A percentile compares a stretch with the other conserved stretches of the same genome.
Conservation (phyloP, 2,329 filamentous ascomycete species). For the Neurospora sp. region DNA sequence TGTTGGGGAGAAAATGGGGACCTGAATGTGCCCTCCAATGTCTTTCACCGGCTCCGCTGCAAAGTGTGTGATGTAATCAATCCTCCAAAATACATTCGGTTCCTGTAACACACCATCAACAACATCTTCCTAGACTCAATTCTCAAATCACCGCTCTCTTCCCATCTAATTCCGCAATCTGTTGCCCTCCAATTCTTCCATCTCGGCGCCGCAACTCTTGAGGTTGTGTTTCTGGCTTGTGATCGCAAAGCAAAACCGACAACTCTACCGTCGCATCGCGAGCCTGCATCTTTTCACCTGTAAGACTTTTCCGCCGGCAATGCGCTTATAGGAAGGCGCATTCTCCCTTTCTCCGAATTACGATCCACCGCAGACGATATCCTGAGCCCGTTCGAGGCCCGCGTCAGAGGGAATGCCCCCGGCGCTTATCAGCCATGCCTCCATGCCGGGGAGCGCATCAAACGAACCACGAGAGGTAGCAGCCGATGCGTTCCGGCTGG, state of each 20-base stretch:
- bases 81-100: not conserved
- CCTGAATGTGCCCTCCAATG: not conserved
- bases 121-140: not conserved
- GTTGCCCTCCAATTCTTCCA: not conserved
- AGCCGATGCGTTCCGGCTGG: slow-evolving; percentile 12
- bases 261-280: not conserved
- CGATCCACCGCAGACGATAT: slow-evolving; percentile 9
- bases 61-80: not conserved
- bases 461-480: slow-evolving; percentile 29
- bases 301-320: slow-evolving; percentile 1
- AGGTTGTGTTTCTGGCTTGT: not conserved
- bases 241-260: not conserved
- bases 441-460: slow-evolving; percentile 43
- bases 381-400: slow-evolving; percentile 5
- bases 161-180: not conserved
- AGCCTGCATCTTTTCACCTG: not conserved
- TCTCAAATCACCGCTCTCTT: not conserved
- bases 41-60: not conserved
- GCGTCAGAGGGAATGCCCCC: slow-evolving; percentile 40
- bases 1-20: not conserved
- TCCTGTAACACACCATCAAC: not conserved
- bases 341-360: not conserved
- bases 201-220: not conserved
- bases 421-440: slow-evolving; percentile 46
- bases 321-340: slow-evolving; percentile 8